Conservation (phyloP, 2,329 filamentous ascomycete species). For the Fusarium bactridioides region DNA sequence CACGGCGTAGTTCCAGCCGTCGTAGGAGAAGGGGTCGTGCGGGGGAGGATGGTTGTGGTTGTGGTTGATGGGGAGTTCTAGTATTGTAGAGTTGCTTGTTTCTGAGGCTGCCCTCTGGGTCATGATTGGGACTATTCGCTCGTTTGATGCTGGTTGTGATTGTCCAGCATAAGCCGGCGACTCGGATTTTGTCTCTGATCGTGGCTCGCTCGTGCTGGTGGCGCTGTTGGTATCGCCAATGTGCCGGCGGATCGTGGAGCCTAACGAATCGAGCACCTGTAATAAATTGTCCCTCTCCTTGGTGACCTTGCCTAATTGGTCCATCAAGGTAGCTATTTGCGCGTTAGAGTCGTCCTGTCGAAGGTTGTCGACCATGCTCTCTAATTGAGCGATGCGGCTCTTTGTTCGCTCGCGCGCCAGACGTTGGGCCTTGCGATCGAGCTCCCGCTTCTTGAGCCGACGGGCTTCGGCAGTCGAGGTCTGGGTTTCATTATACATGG, state of each 20-base stretch:
- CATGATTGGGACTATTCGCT: neutral
- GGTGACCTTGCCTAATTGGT: constrained; percentile 38
- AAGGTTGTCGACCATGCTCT: constrained; percentile 41
- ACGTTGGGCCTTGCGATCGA: constrained; percentile 45
- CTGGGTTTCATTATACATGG: constrained; percentile 14
- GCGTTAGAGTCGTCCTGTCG: constrained; percentile 37
- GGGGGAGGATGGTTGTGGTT: neutral
- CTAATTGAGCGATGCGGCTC: constrained; percentile 44
- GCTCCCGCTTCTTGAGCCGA: constrained; percentile 43
- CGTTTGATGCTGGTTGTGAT: neutral
- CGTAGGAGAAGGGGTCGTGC: constrained; percentile 2
- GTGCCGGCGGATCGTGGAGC: constrained; percentile 28
- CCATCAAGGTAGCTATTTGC: constrained; percentile 37
- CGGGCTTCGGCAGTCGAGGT: constrained; percentile 22
- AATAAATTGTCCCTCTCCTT: constrained; percentile 36
- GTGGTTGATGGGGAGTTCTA: constrained; percentile 13
- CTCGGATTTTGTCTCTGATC: neutral
- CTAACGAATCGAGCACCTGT: constrained; percentile 21
- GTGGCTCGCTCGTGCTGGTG: neutral
- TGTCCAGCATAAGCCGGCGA: neutral
- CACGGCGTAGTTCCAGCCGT: constrained; percentile 6
- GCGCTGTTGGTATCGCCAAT: neutral
- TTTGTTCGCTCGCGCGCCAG: constrained; percentile 45
- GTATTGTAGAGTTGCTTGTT: constrained; percentile 5
- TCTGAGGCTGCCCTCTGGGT: neutral